Percentiles rank a stretch among this genome's conserved stretches.
Evolutionary conservation across 2,329 filamentous ascomycete genomes (phyloP).

Genomic region (Phoma sp.): DNA sequence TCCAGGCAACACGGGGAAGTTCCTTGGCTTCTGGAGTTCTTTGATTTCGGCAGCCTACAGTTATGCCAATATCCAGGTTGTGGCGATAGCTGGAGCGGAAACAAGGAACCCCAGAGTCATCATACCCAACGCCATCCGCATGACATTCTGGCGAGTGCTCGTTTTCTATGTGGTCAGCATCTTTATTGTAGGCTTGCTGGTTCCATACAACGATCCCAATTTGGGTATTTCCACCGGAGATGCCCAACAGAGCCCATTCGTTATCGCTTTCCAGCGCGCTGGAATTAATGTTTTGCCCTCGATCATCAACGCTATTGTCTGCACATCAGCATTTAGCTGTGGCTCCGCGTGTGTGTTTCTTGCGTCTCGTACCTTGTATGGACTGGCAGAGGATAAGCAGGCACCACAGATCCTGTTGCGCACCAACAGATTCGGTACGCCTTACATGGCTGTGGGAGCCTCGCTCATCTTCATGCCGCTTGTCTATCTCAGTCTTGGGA

Average conservation of each 20-base stretch:
- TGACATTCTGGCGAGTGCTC: slow-evolving; percentile 93
- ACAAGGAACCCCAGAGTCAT: slow-evolving; percentile 81
- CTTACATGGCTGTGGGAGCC: slow-evolving; percentile 68
- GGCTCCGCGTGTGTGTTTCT: slow-evolving; percentile 26
- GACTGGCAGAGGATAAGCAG: slow-evolving; percentile 20
- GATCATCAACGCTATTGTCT: slow-evolving; percentile 22
- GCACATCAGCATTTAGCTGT: slow-evolving; percentile 18
- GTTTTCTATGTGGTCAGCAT: slow-evolving; percentile 51
- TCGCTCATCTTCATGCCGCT: slow-evolving; percentile 62
- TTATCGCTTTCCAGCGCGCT: slow-evolving; percentile 54
- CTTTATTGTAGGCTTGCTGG: slow-evolving; percentile 49
- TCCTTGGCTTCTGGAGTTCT: slow-evolving; percentile 76
- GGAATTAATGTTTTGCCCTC: slow-evolving; percentile 47
- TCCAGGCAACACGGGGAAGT: slow-evolving; percentile 60
- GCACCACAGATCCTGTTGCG: slow-evolving; percentile 22
- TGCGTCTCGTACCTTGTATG: slow-evolving; percentile 22
- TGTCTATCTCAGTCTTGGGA: slow-evolving; percentile 62
- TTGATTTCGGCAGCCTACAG: slow-evolving; percentile 79
- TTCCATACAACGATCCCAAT: slow-evolving; percentile 43
- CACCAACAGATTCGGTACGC: slow-evolving; percentile 65
- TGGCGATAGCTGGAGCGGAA: slow-evolving; percentile 79
- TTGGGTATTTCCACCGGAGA: neutral
- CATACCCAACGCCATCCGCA: slow-evolving; percentile 87
- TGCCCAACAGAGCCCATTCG: slow-evolving; percentile 53
- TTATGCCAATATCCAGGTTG: slow-evolving; percentile 77